Evolutionary conservation across 306 rosid genomes (phyloP), one percentile per base, ranked within the genome.

Genomic region (Vigna unguiculata): DNA sequence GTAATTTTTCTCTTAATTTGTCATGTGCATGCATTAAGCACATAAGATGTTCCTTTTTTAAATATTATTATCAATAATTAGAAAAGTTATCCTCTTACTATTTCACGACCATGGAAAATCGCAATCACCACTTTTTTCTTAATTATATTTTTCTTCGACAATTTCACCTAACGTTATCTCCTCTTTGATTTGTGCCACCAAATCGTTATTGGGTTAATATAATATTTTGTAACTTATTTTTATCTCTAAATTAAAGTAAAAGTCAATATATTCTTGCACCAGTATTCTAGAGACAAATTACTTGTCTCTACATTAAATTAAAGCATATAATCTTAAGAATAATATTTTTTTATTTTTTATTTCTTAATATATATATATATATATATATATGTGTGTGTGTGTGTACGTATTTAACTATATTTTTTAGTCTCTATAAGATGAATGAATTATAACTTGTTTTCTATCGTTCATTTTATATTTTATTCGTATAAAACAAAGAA

Each of bases 121-220:
- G 7, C 76, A 36, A 51, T 65, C 84, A 68, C 58, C 8, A 30
- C 28, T 28, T 13, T 34, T 62, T 16, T 8, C 25, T n/a, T 62
- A 3, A 1, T 62, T 12, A 9, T 12, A 9, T 1, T 59, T 25
- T 49, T 7, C 17, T 34, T 62, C 73, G 81, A 81, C 81, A 76
- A 70, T 40, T 38, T 69, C 53, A 52, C 78, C 81, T 6, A 76
- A 70, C 81, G 3, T 62, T 69, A 60, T 76, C 74, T 62, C 49
- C 32, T 28, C 46, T 52, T 69, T 38, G 52, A 61, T 28, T 19
- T 38, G 20, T 16, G 22, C 22, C 28, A 19, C 38, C 68, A 28
- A 41, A 67, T 28, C 47, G 43, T 41, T 53, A 51, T 38, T 49
- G 6, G 43, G 7, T 75, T 49, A 11, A 10, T 38, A 51, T 41